These are phyloP conservation scores for Euphorbia celastroides DNA, from an alignment of 441 rosid species.

Conservation along the genomic window DNA sequence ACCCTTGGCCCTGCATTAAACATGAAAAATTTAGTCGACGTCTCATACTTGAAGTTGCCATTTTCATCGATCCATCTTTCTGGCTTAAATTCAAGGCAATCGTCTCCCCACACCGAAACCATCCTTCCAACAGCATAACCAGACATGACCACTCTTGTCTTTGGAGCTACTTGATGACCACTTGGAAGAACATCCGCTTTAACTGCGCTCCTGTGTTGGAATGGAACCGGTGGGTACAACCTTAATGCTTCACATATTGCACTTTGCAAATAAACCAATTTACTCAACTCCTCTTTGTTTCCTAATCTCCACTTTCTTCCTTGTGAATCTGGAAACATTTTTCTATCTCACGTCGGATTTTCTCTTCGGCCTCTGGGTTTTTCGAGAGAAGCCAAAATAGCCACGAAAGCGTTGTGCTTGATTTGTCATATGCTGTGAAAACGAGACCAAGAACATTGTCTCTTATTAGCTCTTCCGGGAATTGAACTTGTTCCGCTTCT, in stretches of 20 bases:
- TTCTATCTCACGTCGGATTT: background rate
- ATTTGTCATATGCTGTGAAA: background rate
- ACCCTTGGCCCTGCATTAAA: conserved; percentile 2
- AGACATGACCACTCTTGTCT: background rate
- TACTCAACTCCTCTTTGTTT: background rate
- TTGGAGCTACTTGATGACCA: conserved; percentile 8
- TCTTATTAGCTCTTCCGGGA: too few relatives aligned
- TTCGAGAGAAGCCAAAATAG: conserved; percentile 6
- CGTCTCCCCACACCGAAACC: conserved; percentile 1
- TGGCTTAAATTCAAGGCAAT: conserved; percentile 1
- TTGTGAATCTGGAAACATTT: background rate
- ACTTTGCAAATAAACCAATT: conserved; percentile 8
- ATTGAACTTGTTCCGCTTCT: background rate
- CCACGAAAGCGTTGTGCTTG: conserved; percentile 3
- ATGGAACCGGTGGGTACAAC: conserved; percentile 17
- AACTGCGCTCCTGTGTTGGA: background rate
- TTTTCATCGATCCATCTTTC: conserved; percentile 6
- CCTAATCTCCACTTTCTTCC: background rate
- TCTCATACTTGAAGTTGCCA: conserved; percentile 1
- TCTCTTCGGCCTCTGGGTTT: background rate
- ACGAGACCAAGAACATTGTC: background rate
- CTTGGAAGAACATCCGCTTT: conserved; percentile 16
- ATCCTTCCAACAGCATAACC: background rate
- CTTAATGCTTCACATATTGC: conserved; percentile 21
- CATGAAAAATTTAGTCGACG: background rate